Percentiles rank a stretch among this genome's conserved stretches.
phyloP scores from a whole-genome alignment of 2,329 filamentous ascomycete genomes.

The Neurospora sp. region DNA sequence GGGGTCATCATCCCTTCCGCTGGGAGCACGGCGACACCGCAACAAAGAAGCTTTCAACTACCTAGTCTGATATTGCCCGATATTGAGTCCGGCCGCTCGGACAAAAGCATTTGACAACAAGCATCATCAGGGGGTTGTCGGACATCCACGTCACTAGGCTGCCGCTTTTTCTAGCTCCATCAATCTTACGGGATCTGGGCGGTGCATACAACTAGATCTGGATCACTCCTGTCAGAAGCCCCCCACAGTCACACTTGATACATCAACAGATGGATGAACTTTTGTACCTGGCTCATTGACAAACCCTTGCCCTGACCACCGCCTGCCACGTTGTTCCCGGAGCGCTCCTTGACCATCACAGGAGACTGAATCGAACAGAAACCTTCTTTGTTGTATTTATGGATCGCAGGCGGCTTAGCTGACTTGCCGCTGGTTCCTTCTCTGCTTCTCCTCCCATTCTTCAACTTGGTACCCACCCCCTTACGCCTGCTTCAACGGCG shows the following conservation, averaged over 20 bases:
- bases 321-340: not conserved
- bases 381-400: not conserved
- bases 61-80: not conserved
- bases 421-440: not conserved
- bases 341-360: not conserved
- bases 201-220: not conserved
- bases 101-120: not conserved
- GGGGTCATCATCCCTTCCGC: not conserved
- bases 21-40: not conserved
- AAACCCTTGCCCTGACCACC: not conserved
- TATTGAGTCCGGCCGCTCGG: not conserved
- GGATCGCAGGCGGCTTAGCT: not conserved
- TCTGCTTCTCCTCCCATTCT: not conserved
- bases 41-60: not conserved
- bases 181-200: not conserved
- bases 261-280: not conserved
- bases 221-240: not conserved
- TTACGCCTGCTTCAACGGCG: not conserved
- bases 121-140: not conserved
- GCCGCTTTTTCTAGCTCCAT: conserved; percentile 9
- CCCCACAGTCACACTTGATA: not conserved
- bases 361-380: not conserved
- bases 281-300: not conserved
- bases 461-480: not conserved
- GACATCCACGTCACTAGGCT: conserved; percentile 9